Conservation (phyloP, 2,329 filamentous ascomycete species). For the Microdochium paspali region DNA sequence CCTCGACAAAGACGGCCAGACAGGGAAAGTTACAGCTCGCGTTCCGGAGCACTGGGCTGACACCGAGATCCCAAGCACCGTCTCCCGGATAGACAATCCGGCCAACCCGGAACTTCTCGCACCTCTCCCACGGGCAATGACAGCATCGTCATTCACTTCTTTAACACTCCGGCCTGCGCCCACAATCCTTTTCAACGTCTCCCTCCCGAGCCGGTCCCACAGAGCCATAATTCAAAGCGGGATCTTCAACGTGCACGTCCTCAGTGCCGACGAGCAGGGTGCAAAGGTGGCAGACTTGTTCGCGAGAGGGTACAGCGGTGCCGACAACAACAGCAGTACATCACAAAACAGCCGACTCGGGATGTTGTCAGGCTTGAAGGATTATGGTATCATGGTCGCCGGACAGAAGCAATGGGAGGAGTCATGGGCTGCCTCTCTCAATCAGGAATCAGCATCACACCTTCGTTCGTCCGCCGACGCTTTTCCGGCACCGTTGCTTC, state of each 20-base stretch:
- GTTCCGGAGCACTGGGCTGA: constrained; percentile 4
- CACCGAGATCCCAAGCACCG: not conserved
- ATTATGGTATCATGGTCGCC: constrained; percentile 11
- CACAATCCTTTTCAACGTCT: constrained; percentile 47
- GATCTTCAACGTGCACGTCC: constrained; percentile 45
- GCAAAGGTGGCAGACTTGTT: constrained; percentile 14
- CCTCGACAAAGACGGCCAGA: constrained; percentile 5
- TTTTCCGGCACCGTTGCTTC: constrained; percentile 30
- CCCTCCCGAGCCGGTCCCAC: constrained; percentile 44
- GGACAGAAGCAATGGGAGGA: constrained; percentile 3
- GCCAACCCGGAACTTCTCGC: constrained; percentile 5
- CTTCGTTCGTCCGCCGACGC: constrained; percentile 9
- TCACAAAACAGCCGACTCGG: not conserved
- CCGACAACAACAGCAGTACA: not conserved
- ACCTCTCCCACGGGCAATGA: constrained; percentile 37
- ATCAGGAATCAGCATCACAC: not conserved
- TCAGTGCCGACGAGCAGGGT: constrained; percentile 35
- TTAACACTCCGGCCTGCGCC: constrained; percentile 41
- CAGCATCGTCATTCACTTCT: constrained; percentile 51
- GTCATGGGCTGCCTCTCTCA: constrained; percentile 6
- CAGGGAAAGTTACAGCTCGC: not conserved
- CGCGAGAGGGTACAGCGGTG: not conserved
- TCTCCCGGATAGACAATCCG: constrained; percentile 1
- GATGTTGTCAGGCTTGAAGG: constrained; percentile 1
- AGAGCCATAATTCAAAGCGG: constrained; percentile 35